Evolutionary conservation across 2,329 filamentous ascomycete species (phyloP), one percentile per base, ranked within the genome.

Genomic region (Ambrosiella beaveri): DNA sequence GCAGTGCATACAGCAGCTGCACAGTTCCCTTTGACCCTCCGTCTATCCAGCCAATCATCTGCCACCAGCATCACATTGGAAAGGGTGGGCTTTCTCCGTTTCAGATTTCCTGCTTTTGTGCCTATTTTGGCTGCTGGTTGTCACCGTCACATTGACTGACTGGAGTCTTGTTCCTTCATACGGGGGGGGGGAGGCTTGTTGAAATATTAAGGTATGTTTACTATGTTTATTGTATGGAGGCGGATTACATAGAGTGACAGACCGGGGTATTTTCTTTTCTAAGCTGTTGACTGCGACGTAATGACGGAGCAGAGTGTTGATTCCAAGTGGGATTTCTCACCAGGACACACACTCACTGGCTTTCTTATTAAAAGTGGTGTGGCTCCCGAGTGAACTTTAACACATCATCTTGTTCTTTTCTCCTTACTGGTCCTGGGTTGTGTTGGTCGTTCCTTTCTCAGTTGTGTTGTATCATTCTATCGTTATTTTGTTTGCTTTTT

Each of bases 401-500:
- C 38, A 44, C 50, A 35, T 44, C 45, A 17, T 58, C 11, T 41
- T 13, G 41, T 5, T 13, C 17, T 54, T 47, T 19, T 12, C 35
- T 51, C 19, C 39, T 56, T 47, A 38, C 38, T 19, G 47, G 17
- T 19, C 35, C 35, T 51, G 47, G 47, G 9, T 19, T 51, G 8
- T 27, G 13, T 51, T 47, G 15, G 39, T 49, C 40, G 37, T 55
- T 45, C 38, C 39, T 50, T 56, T 53, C 36, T 54, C 38, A 19
- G 51, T 53, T 40, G 27, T 27, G 53, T 55, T 41, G 38, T 54
- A 39, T 61, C 47, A 40, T 39, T 61, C 52, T 41, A 35, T 55
- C 36, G 35, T 51, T 45, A n/a, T 44, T 56, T 38, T 36, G 4
- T 13, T 37, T 12, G n/a, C 27, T 40, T 45, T n/a, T 53, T 35